Base-by-base conservation (phyloP, 805 yeast species). In the Starmerella asiatica region DNA sequence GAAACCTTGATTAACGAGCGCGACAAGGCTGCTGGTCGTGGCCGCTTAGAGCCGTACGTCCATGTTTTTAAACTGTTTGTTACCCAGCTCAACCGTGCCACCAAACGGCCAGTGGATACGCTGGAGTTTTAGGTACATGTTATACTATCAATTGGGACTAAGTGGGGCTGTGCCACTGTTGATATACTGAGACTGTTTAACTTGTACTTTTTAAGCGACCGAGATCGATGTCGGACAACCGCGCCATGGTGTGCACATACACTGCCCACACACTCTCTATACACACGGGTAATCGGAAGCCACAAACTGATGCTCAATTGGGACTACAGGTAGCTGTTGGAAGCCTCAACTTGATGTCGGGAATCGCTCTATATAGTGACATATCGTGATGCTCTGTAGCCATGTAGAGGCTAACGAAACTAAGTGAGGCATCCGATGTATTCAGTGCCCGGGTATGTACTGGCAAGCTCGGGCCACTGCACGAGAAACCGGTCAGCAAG, bases 401-500 rank as follows among this genome's bases (percentile, higher is more conserved):
- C n/a, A n/a, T n/a, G n/a, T n/a, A n/a, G n/a, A n/a, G n/a, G n/a
- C 15, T 26, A 30, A 19, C 9, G 4, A 12, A 3, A 16, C 58
- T 56, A 83, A 0, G 83, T 84, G 34, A 88, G 62, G 7, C 84
- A 68, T 0, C 96, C 96, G 52, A 73, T 67, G 55, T 73, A 84
- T 52, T 82, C 93, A 1, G 83, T 72, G 40, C 82, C 59, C 5
- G 58, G 63, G 51, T 75, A 76, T 39, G 57, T 53, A 17, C 53
- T 45, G 6, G 68, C 65, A 40, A 91, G 62, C 21, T 66, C 64
- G 21, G 71, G 72, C 98, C 98, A 91, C 57, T 91, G 98, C 7
- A 91, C 97, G 1, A 91, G 53, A 44, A 91, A 80, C 18, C 86
- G 64, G 55, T 84, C 80, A 3, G 76, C 66, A 3, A 88, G 79